A percentile compares a stretch with the other conserved stretches of the same genome.
Evolutionary conservation across 352 stramenopile genomes (phyloP).

Genomic region (Thalassiosira exigua): DNA sequence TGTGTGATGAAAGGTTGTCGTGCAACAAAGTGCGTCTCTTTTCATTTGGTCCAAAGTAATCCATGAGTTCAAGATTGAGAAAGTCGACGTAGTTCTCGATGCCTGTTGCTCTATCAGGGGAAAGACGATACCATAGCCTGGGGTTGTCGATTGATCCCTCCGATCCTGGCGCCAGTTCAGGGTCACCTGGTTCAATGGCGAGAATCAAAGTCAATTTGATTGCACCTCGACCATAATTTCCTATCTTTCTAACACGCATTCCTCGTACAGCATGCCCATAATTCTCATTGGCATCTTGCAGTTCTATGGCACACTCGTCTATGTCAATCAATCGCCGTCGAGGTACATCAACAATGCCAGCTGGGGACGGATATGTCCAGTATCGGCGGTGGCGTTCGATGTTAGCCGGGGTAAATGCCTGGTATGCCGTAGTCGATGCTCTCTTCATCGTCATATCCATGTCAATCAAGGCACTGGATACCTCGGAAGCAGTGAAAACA

Average conservation of each 20-base stretch:
- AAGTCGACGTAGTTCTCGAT: too few species aligned
- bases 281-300: neutral
- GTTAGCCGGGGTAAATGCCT: slow-evolving; percentile 11
- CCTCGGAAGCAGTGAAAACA: slow-evolving; percentile 3
- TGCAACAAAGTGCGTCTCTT: too few species aligned
- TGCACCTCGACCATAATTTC: neutral
- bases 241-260: neutral
- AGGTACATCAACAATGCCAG: neutral
- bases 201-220: slow-evolving; percentile 2
- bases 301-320: neutral
- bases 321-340: neutral
- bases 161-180: neutral
- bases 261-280: slow-evolving; percentile 3
- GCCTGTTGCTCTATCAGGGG: too few species aligned
- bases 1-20: too few species aligned
- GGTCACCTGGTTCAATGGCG: neutral
- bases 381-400: neutral
- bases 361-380: slow-evolving; percentile 7
- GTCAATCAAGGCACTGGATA: neutral
- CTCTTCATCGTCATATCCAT: slow-evolving; percentile 6
- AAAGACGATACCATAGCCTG: slow-evolving; percentile 2
- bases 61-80: too few species aligned
- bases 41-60: too few species aligned
- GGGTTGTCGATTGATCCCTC: neutral
- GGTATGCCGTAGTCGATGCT: slow-evolving; percentile 10